These are phyloP conservation scores for Eucalyptus regnans DNA, from an alignment of 345 rosid genomes.

Conservation along the genomic window DNA sequence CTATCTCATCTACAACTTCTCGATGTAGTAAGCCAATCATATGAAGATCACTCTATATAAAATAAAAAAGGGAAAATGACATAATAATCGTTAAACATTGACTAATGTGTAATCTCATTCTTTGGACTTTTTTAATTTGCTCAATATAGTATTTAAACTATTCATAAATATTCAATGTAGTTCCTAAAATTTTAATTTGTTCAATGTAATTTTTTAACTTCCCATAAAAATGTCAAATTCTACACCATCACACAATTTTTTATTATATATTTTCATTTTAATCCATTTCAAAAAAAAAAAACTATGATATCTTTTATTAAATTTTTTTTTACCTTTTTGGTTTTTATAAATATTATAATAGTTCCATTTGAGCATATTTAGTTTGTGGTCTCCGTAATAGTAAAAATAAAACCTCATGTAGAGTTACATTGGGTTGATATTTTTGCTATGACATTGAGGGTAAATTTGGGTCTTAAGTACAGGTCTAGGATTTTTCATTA, in stretches of 20 bases:
- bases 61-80: background rate
- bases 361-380: background rate
- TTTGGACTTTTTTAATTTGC: background rate
- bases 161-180: background rate
- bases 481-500: fast-evolving
- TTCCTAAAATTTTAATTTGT: background rate
- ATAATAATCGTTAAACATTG: background rate
- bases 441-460: too few species aligned
- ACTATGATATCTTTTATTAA: too few species aligned
- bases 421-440: too few species aligned
- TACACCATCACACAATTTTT: background rate
- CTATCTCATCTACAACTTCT: background rate
- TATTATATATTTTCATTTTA: too few species aligned
- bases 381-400: background rate
- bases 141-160: background rate
- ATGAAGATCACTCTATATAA: background rate
- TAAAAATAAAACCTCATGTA: background rate
- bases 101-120: background rate
- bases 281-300: background rate
- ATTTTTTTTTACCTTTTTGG: background rate
- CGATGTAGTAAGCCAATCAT: background rate
- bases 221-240: too few species aligned
- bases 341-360: too few species aligned
- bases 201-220: too few species aligned
- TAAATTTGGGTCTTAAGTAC: fast-evolving